Evolutionary conservation across 2,329 filamentous ascomycete genomes (phyloP), one percentile per base, ranked within the genome.

Genomic region (Beauveria bassiana): DNA sequence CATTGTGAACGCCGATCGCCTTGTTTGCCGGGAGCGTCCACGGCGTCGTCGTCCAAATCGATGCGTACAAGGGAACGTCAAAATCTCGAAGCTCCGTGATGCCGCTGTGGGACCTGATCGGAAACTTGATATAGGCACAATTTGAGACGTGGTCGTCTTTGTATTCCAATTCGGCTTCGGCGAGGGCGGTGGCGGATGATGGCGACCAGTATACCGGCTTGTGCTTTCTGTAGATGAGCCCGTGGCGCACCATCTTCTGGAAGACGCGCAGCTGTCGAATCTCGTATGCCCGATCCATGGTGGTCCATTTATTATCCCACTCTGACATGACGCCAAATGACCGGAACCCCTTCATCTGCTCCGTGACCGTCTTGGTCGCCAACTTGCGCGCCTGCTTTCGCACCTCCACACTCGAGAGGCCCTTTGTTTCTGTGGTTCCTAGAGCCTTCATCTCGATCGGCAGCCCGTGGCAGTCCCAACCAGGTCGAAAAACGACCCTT

Each of bases 21-120:
- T 86, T 86, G 72, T 99, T 99, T 2, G 93, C 93, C 0, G 95
- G 93, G 5, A 99, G 78, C 0, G 95, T 99, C 95, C 95, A 99
- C 0, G 95, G 95, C 0, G 95, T 99, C 0, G 95, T 99, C 2
- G 95, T 99, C 95, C 95, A 99, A 57, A 98, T 90, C n/a, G 95
- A 82, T n/a, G 89, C 91, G 71, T 82, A 88, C 12, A 97, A 70
- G 5, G 79, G 75, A 4, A 80, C 79, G 6, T 74, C 66, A 24
- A 83, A 71, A 3, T 65, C 64, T 26, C 71, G 66, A 55, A 83
- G 68, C 12, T 71, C 72, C 0, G 74, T 69, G 2, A 75, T 66
- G 5, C 65, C 65, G 10, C 63, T 67, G 65, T 66, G 69, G 7
- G 71, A 72, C 14, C 85, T 72, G 31, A 97, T 79, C 0, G 87